A percentile compares a stretch with the other conserved stretches of the same genome.
phyloP scores from a whole-genome alignment of 2,329 filamentous ascomycete genomes.

The Ilyonectria sp. region DNA sequence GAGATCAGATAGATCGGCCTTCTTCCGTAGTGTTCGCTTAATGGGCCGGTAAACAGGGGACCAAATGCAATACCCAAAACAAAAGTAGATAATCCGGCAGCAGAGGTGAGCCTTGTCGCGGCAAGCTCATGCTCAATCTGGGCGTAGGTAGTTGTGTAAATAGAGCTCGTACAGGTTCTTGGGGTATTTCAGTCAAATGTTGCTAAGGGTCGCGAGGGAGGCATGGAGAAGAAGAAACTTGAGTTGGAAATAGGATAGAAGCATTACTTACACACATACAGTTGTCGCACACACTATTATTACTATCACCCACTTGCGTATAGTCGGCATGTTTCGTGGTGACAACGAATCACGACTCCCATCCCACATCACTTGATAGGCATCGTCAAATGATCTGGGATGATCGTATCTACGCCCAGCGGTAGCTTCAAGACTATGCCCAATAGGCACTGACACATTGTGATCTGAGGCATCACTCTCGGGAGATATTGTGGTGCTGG shows the following conservation, averaged over 20 bases:
- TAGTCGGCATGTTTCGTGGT: not conserved
- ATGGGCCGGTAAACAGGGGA: slow-evolving; percentile 70
- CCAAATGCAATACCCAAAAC: slow-evolving; percentile 69
- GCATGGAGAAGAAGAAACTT: not conserved
- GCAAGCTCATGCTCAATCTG: slow-evolving; percentile 39
- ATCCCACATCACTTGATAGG: not conserved
- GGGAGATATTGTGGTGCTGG: no score
- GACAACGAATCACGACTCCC: not conserved
- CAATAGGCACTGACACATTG: no score
- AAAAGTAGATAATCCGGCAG: slow-evolving; percentile 37
- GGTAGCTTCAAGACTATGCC: no score
- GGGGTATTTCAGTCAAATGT: not conserved
- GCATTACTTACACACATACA: slow-evolving; percentile 15
- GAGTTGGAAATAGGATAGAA: not conserved
- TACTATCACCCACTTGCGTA: slow-evolving; percentile 13
- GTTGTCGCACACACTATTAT: not conserved
- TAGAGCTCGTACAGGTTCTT: slow-evolving; percentile 83
- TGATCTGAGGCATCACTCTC: no score
- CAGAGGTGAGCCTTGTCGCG: slow-evolving; percentile 24
- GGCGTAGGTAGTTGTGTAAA: slow-evolving; percentile 67
- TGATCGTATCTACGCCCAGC: no score
- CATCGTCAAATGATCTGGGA: not conserved
- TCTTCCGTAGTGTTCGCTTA: slow-evolving; percentile 81
- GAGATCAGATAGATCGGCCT: slow-evolving; percentile 82
- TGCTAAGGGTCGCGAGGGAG: no score